phyloP scores from a whole-genome alignment of 108 stramenopile species.

The Nitzschia sp. region DNA sequence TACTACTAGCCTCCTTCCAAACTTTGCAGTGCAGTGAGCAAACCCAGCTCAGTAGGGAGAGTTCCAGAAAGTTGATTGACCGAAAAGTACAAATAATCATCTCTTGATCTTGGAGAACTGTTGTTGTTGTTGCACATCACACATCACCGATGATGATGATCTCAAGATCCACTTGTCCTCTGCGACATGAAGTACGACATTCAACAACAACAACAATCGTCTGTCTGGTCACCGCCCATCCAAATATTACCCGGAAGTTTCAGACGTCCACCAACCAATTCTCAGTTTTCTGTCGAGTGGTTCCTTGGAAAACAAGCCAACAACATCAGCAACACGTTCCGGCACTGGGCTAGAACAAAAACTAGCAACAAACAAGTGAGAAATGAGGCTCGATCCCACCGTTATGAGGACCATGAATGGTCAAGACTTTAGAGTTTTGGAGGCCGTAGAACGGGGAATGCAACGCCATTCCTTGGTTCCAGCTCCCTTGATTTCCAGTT shows the following conservation, averaged over 20 bases:
- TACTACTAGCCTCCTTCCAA: constrained; percentile 12
- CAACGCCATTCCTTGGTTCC: constrained; percentile 92
- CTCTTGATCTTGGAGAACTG: no score
- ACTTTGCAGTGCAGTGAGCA: constrained; percentile 18
- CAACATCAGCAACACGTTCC: not conserved
- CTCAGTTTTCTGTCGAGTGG: no score
- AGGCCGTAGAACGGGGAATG: constrained; percentile 98
- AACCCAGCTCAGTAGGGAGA: constrained; percentile 23
- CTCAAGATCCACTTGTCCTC: no score
- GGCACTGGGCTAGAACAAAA: not conserved
- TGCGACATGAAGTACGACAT: no score
- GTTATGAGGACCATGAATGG: constrained; percentile 84
- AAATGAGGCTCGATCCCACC: constrained; percentile 88
- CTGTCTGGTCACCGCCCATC: no score
- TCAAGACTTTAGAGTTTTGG: constrained; percentile 93
- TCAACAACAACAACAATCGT: no score
- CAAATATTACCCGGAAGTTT: no score
- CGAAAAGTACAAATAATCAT: constrained; percentile 11
- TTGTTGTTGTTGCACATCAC: no score
- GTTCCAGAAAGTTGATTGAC: constrained; percentile 33
- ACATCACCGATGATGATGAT: no score
- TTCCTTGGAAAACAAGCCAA: not conserved
- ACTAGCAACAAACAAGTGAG: not conserved
- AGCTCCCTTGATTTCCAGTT: constrained; percentile 75
- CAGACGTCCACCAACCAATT: no score